Conservation (phyloP, 805 yeast species). For the Yamadazyma takamatsuzukensis region DNA sequence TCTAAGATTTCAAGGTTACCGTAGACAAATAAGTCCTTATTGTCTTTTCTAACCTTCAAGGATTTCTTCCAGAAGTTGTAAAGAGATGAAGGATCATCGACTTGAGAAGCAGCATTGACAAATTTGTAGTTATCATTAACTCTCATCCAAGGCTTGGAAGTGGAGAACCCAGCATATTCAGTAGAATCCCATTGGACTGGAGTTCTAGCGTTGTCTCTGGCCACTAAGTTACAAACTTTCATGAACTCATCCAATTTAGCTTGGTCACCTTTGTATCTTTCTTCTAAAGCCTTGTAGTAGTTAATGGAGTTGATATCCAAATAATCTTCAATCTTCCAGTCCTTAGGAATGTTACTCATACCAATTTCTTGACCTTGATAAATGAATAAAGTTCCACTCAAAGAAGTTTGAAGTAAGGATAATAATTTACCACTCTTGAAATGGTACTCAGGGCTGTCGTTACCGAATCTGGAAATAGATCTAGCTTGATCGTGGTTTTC, state of each 20-base stretch:
- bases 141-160: constrained; percentile 51
- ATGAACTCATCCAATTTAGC: constrained; percentile 17
- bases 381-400: constrained; percentile 53
- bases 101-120: constrained; percentile 47
- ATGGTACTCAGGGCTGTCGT: constrained; percentile 26
- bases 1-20: constrained; percentile 43
- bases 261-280: constrained; percentile 14
- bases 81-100: constrained; percentile 43
- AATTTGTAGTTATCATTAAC: constrained; percentile 48
- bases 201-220: constrained; percentile 54
- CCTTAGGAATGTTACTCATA: constrained; percentile 42
- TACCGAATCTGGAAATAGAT: constrained; percentile 50
- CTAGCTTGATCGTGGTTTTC: constrained; percentile 66
- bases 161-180: constrained; percentile 47
- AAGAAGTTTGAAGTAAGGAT: constrained; percentile 40
- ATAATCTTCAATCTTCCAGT: constrained; percentile 49
- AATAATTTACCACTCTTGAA: constrained; percentile 46
- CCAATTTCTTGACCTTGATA: constrained; percentile 66
- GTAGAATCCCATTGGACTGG: constrained; percentile 54
- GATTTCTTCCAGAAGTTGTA: constrained; percentile 46
- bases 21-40: constrained; percentile 42
- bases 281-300: constrained; percentile 33
- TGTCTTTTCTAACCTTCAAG: constrained; percentile 39
- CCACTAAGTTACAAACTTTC: constrained; percentile 33
- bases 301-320: constrained; percentile 47